Evolutionary conservation across 768 basidiomycete species (phyloP), one percentile per base, ranked within the genome.

Genomic region (Crassisporium funariophilum): DNA sequence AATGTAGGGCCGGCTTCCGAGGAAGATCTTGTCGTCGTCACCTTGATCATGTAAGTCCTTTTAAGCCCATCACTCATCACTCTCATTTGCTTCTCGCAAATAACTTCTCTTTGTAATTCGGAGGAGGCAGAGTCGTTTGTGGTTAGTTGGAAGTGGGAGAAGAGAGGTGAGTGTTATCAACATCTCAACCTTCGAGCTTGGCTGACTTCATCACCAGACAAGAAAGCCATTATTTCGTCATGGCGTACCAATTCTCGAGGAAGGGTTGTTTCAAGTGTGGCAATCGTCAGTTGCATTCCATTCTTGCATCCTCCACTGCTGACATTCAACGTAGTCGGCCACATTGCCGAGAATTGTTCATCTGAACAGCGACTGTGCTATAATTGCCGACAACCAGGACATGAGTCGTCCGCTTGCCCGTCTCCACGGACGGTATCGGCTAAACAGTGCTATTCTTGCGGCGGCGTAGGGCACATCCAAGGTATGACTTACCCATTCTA

Each of bases 251-350:
- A 67, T 84, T 84, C 76, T 82, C 85, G 50, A 85, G 83, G 77
- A 92, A 90, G 74, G 88, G 88, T 55, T 93, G 90, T 65, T 93
- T 88, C 74, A 95, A 92, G 77, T 95, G 92, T 65, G 92, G 92
- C 65, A 92, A 92, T 69, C 77, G 91, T 91, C 66, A 71, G 84
- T 81, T 53, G 41, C 35, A 41, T 44, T 54, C 33, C 44, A 40
- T 46, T 41, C 48, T 55, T 39, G 53, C 53, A 34, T 21, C 42
- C 44, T 34, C 27, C 53, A 44, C 46, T 3, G 29, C 29, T 3
- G 21, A 23, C 13, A 54, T 54, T 50, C 51, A 27, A 40, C 47
- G 31, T 57, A 94, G 92, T 94, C 64, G 92, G 92, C 38, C 92
- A 95, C 67, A 89, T 95, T 60, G 92, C 92, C 59, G 91, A 92